Evolutionary conservation across 257 asterid genomes (phyloP).

Genomic region (Solanum rostratum): DNA sequence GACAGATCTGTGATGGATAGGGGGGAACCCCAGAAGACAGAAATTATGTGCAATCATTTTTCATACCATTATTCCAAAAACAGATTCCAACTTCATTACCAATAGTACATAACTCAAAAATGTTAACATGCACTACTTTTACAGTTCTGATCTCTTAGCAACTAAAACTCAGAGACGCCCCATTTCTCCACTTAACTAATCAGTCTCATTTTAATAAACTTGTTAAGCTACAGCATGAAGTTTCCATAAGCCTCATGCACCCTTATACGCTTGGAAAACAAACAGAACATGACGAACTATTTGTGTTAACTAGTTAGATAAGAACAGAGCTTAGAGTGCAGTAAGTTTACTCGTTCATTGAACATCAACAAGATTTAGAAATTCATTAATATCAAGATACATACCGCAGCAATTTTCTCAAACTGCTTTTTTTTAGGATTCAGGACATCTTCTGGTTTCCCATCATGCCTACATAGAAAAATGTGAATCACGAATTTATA

Average conservation of each 20-base stretch:
- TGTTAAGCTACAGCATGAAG: not conserved
- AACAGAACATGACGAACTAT: not conserved
- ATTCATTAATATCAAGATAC: not conserved
- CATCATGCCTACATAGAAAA: conserved; percentile 45
- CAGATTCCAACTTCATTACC: not conserved
- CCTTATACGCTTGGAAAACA: not conserved
- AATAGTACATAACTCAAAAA: not conserved
- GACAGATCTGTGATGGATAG: not conserved
- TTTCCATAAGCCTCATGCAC: not conserved
- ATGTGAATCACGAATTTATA: not conserved
- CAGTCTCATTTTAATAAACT: not conserved
- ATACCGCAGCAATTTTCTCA: conserved; percentile 83
- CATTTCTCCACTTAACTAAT: not conserved
- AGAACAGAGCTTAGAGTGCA: not conserved
- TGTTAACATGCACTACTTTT: not conserved
- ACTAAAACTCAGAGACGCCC: not conserved
- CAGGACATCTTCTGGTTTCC: conserved; percentile 82
- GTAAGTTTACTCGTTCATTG: not conserved
- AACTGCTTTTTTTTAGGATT: conserved; percentile 98
- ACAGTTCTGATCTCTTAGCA: not conserved
- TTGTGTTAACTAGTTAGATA: not conserved
- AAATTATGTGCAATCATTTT: not conserved
- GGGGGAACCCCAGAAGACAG: not conserved
- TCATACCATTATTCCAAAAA: not conserved
- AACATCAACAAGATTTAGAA: not conserved